Base-by-base conservation (phyloP, 1,139 yeast species). In the Starmera stellimalicola region DNA sequence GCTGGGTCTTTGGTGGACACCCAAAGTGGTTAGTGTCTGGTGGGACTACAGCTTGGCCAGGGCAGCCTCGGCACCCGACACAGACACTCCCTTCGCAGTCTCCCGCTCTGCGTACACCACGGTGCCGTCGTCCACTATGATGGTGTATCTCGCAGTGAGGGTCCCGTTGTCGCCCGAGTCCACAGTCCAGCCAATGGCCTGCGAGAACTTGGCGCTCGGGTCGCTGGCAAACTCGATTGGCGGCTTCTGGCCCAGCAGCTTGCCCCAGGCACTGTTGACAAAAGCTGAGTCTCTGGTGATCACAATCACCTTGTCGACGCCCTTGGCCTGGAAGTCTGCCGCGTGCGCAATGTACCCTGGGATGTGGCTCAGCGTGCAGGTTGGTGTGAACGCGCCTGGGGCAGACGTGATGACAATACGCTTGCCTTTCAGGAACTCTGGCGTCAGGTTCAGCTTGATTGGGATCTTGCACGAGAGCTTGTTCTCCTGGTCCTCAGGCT, bases 371-470 rank as follows among this genome's bases (percentile, higher is more conserved):
- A 75, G 82, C 25, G 91, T 75, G 62, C 95, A 85, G 6, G 94
- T 77, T 44, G 94, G 94, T 26, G 95, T 82, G 68, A 84, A 85
- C 17, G 95, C 94, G 43, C 94, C 94, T 41, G 95, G 95, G 18
- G 83, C 94, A 37, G 84, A 71, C 27, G 88, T 84, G 48, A 84
- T 65, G 29, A 82, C 74, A 30, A 82, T 56, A 27, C 54, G 57
- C 48, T 60, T 57, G 42, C 57, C 53, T 31, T 53, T 42, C 30
- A 57, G 45, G 36, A 47, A 48, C 29, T 48, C 51, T 16, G 36
- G 41, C 10, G 48, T 36, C 9, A 52, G 28, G 24, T 45, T 43
- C 39, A 42, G 44, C 20, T 27, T 39, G 23, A 43, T 42, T 32
- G 56, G 56, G 27, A 41, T 33, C 30, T 41, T 45, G 30, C 56